Evolutionary conservation across 2,329 filamentous ascomycete species (phyloP), one percentile per base, ranked within the genome.

Genomic region (Trichoderma gracile): DNA sequence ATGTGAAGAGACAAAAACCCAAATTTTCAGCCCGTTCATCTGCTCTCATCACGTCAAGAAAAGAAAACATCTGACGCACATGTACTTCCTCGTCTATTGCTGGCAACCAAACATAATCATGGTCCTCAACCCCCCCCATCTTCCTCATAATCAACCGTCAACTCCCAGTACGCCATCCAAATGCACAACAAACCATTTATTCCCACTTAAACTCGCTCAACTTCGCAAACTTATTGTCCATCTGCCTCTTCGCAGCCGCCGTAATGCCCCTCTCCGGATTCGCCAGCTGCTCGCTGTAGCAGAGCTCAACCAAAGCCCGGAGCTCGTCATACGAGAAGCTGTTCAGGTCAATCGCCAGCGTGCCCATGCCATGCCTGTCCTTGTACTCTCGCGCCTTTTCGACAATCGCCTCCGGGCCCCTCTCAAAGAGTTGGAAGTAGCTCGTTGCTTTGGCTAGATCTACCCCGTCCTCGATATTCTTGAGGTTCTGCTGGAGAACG

Each of bases 401-500:
- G 2, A 92, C 80, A 63, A 92, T 86, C 10, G 81, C 84, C 54
- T 91, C 88, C 0, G 87, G 80, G 0, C 90, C 90, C 50, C 80
- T 78, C 49, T 84, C 83, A 71, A 91, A 92, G 43, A 94, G 75
- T 21, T 84, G 82, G 72, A 88, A 93, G 78, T 90, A 94, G 65
- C 85, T 82, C 21, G 86, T 83, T 1, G 89, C 85, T 42, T 85
- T 80, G 4, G 82, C 81, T 30, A 94, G 80, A 64, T 85, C 82
- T 3, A 91, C 88, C 9, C 84, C 84, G 2, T 85, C 82, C 76
- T 95, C 92, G 60, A 99, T 89, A 69, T 96, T 96, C 80, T 97
- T 97, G 63, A 99, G 86, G 72, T 97, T 97, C 75, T 99, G 95
- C 78, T 98, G 94, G 58, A 99, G 81, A 46, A 99, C 95, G 25